These are phyloP conservation scores for Erodium maritimum DNA, from an alignment of 345 rosid species.

Conservation along the genomic window DNA sequence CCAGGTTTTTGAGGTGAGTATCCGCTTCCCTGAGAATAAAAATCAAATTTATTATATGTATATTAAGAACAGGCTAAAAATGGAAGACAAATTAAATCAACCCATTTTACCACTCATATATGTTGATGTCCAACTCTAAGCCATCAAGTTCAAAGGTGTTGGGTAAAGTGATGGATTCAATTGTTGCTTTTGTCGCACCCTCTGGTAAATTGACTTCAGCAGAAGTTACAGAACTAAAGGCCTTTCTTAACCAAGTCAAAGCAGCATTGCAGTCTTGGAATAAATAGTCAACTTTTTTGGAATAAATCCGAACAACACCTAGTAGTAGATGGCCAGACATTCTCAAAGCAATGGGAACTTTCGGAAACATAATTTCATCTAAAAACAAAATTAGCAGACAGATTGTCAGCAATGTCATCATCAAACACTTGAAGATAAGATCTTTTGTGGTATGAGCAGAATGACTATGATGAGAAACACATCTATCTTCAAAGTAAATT, in stretches of 20 bases:
- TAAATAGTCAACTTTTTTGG: constrained; percentile 84
- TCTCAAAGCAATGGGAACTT: constrained; percentile 73
- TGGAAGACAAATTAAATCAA: background rate
- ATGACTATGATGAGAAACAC: background rate
- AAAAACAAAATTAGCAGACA: background rate
- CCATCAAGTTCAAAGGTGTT: constrained; percentile 56
- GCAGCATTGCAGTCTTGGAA: constrained; percentile 45
- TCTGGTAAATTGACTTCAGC: constrained; percentile 54
- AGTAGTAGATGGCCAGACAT: constrained; percentile 72
- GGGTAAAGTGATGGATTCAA: constrained; percentile 64
- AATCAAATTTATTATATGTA: background rate
- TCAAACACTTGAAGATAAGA: too few relatives aligned
- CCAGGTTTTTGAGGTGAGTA: constrained; percentile 36
- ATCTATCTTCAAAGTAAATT: too few relatives aligned
- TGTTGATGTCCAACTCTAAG: constrained; percentile 24
- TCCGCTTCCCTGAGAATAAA: constrained; percentile 30
- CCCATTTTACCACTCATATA: constrained; percentile 24
- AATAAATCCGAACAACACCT: constrained; percentile 80
- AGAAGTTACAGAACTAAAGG: constrained; percentile 28
- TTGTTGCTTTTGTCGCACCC: constrained; percentile 52
- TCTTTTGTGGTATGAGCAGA: too few relatives aligned
- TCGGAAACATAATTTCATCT: constrained; percentile 65
- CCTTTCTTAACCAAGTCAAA: constrained; percentile 36
- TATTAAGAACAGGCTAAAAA: background rate
- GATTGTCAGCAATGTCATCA: background rate